These are phyloP conservation scores for Cutaneotrichosporon cutaneum DNA, from an alignment of 1,284 basidiomycete genomes.

Conservation along the genomic window DNA sequence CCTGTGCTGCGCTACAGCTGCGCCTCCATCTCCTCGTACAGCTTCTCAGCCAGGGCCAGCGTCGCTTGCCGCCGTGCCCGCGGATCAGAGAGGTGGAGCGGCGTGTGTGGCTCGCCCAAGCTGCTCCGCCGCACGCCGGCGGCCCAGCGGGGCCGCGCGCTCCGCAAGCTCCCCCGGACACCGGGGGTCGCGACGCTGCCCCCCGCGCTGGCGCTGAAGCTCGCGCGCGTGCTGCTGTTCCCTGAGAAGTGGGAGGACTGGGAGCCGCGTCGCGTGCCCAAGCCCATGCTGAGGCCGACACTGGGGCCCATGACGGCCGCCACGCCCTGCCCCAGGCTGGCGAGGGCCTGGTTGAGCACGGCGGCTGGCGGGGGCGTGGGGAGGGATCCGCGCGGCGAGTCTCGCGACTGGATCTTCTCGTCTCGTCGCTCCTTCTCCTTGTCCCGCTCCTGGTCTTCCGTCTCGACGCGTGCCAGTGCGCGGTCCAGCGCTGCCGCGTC, in stretches of 20 bases:
- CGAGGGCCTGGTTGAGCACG: background rate
- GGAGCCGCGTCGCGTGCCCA: background rate
- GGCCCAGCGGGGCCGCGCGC: background rate
- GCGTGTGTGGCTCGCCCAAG: background rate
- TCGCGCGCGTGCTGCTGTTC: background rate
- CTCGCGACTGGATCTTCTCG: background rate
- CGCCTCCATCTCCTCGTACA: slow-evolving; percentile 29
- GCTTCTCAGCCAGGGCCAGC: slow-evolving; percentile 21
- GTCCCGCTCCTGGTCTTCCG: background rate
- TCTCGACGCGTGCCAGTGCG: background rate
- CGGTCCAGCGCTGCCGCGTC: background rate
- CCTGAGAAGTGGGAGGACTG: background rate
- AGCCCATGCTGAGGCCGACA: background rate
- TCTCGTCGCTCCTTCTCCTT: background rate
- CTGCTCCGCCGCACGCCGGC: background rate
- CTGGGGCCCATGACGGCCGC: background rate
- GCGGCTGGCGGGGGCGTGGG: background rate
- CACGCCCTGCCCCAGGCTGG: background rate
- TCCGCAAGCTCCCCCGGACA: background rate
- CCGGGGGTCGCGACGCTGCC: background rate
- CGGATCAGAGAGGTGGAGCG: slow-evolving; percentile 9
- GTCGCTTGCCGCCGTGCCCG: slow-evolving; percentile 16
- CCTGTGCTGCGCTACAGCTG: slow-evolving; percentile 11
- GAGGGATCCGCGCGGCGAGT: background rate
- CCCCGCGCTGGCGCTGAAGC: background rate